Evolutionary conservation across 352 stramenopile species (phyloP), one percentile per base, ranked within the genome.

Genomic region (Peronospora destructor): DNA sequence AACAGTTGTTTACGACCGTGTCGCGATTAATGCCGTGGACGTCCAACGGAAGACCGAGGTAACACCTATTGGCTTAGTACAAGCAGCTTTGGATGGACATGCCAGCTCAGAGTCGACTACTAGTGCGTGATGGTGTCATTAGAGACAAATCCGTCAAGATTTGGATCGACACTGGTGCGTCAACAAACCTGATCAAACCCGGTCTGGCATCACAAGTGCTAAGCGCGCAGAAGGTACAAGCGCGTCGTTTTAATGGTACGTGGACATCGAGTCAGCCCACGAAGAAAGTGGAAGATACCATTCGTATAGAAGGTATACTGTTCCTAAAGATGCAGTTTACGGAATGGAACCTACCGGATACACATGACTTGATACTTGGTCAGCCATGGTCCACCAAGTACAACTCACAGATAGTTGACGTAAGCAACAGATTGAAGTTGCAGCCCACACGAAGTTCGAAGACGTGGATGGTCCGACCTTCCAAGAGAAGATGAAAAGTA

Each of bases 301-400:
- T 45, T 13, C 40, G 40, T 38, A 49, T 56, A 13, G 49, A 56
- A 33, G 39, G 39, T 30, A 45, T 49, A 9, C 33, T 43, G 32
- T 49, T 49, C 34, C 23, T 19, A 33, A 17, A 37, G 39, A 49
- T 49, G 38, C 30, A 58, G 25, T 50, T 51, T 26, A 34, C 48
- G 34, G 42, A 51, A 48, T 59, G 43, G 36, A 32, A 43, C 5
- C 35, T 53, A 28, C n/a, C 21, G 38, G 35, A 34, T 5, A 48
- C 51, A 16, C 54, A 53, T 39, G 49, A 54, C 19, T 34, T 51
- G 2, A 59, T 59, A 19, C 52, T 64, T 35, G 37, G 43, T 19
- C 51, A 59, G 48, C 55, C 48, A 10, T 63, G 28, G 36, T 54
- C 57, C 36, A 32, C 17, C 4, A 13, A 54, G 14, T 51, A 36